Percentiles rank a stretch among this genome's conserved stretches.
Evolutionary conservation across 345 rosid genomes (phyloP).

Genomic region (Rhodamnia argentea): DNA sequence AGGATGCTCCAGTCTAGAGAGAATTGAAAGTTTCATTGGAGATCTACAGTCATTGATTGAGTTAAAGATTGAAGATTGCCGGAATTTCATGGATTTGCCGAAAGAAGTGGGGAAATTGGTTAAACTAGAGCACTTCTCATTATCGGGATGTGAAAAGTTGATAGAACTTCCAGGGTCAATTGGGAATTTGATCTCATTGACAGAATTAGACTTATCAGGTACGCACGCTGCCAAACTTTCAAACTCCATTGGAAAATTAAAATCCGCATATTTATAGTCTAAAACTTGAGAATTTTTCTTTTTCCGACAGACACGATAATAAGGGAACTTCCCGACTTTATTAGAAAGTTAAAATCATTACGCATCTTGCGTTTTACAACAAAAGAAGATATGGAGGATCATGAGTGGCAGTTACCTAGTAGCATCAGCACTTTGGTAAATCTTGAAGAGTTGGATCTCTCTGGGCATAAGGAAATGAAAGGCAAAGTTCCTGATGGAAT

Average conservation of each 20-base stretch:
- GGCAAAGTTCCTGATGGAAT: not conserved
- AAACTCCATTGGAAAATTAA: not conserved
- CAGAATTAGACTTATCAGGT: not conserved
- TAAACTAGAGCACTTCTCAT: not conserved
- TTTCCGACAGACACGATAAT: not conserved
- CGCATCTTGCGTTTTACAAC: not conserved
- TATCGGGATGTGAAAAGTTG: not conserved
- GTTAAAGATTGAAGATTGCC: not conserved
- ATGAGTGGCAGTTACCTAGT: not conserved
- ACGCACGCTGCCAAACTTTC: not conserved
- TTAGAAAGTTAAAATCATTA: not conserved
- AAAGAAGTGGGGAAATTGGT: not conserved
- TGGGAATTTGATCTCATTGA: not conserved
- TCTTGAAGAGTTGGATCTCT: not conserved
- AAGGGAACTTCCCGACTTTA: not conserved
- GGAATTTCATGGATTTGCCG: not conserved
- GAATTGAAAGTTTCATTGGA: not conserved
- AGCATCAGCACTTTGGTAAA: not conserved
- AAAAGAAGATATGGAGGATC: not conserved
- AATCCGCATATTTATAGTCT: no score
- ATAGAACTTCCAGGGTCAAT: not conserved
- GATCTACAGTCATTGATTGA: not conserved
- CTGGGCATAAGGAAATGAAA: not conserved
- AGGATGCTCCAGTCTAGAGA: not conserved
- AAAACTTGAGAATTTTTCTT: not conserved